Conservation (phyloP, 2,329 filamentous ascomycete genomes). For the Anthostomella pinea region DNA sequence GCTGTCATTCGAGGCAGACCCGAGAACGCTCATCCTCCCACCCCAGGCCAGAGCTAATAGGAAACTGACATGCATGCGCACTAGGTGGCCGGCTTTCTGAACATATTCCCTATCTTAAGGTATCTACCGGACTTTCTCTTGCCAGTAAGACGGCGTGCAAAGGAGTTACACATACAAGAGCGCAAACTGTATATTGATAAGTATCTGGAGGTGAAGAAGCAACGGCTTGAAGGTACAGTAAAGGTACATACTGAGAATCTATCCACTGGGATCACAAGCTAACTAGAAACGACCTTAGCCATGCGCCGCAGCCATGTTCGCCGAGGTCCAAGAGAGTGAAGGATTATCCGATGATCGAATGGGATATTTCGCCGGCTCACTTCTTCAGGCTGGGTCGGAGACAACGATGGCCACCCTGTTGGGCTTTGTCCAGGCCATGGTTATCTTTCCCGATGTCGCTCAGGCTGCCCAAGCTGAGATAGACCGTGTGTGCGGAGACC, state of each 20-base stretch:
- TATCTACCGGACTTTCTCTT: conserved; percentile 41
- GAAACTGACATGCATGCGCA: conserved; percentile 12
- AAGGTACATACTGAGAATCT: conserved; percentile 12
- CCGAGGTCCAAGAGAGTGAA: conserved; percentile 32
- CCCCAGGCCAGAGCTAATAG: too few relatives aligned
- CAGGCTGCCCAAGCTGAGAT: conserved; percentile 29
- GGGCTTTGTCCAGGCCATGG: conserved; percentile 40
- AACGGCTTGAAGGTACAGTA: conserved; percentile 26
- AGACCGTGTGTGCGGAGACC: conserved; percentile 40
- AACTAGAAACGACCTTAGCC: conserved; percentile 19
- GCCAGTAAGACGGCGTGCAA: conserved; percentile 38
- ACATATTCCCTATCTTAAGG: conserved; percentile 44
- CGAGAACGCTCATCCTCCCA: too few relatives aligned
- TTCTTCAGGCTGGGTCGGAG: conserved; percentile 36
- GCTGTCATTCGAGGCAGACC: too few relatives aligned
- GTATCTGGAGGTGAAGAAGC: conserved; percentile 39
- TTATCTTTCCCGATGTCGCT: conserved; percentile 35
- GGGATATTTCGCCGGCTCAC: conserved; percentile 27
- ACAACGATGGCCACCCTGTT: conserved; percentile 36
- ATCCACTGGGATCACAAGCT: not conserved
- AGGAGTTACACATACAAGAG: conserved; percentile 41
- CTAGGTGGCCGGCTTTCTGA: conserved; percentile 40
- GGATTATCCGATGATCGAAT: conserved; percentile 33
- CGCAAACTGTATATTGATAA: conserved; percentile 39
- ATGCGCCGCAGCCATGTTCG: conserved; percentile 26